Percentiles rank a stretch among this genome's conserved stretches.
phyloP scores from a whole-genome alignment of 2,329 filamentous ascomycete species.

The Colletotrichum somersetense region DNA sequence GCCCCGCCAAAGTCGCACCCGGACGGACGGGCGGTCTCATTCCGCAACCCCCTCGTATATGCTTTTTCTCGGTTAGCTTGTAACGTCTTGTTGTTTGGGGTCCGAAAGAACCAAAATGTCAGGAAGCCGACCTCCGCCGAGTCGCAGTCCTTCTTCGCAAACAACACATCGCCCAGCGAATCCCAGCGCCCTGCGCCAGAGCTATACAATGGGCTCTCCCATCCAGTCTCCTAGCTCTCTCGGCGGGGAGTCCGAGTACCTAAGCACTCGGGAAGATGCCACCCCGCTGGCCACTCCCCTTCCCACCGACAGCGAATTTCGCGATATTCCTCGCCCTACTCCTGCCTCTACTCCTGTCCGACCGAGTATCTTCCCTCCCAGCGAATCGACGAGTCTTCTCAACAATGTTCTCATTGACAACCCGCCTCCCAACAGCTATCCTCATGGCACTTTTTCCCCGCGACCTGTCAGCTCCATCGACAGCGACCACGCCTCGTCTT shows the following conservation, averaged over 20 bases:
- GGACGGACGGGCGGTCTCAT: background rate
- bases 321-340: conserved; percentile 43
- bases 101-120: conserved; percentile 34
- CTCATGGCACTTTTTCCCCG: conserved; percentile 84
- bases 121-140: conserved; percentile 35
- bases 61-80: conserved; percentile 5
- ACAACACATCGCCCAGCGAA: conserved; percentile 56
- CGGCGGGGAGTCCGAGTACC: conserved; percentile 42
- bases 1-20: conserved; percentile 26
- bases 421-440: conserved; percentile 66
- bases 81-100: conserved; percentile 22
- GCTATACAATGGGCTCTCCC: conserved; percentile 50
- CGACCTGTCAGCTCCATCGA: conserved; percentile 65
- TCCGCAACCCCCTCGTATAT: conserved; percentile 22
- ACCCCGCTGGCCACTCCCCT: conserved; percentile 40
- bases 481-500: conserved; percentile 52
- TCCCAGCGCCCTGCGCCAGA: conserved; percentile 61
- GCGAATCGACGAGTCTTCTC: conserved; percentile 67
- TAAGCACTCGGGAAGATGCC: conserved; percentile 41
- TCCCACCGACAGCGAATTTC: conserved; percentile 37
- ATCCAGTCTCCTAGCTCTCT: conserved; percentile 32
- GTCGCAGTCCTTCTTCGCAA: conserved; percentile 37
- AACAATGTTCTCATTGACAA: conserved; percentile 50
- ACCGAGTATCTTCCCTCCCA: conserved; percentile 43
- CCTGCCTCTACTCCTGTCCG: conserved; percentile 44